Evolutionary conservation across 1,284 basidiomycete species (phyloP), one percentile per base, ranked within the genome.

Genomic region (Cystobasidium sp.): DNA sequence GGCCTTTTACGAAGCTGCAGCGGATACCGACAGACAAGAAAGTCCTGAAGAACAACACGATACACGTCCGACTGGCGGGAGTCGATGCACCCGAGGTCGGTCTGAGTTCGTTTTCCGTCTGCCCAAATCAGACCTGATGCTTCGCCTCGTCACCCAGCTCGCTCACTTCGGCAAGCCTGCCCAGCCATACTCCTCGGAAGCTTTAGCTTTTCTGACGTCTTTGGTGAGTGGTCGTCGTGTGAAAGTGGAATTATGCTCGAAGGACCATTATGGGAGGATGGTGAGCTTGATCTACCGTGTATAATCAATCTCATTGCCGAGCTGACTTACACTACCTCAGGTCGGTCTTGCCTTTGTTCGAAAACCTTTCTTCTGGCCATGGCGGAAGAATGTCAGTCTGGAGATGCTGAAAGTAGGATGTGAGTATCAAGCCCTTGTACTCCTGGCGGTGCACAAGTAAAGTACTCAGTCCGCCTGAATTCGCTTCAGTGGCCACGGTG

Each of bases 1-100:
- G 70, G 52, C 89, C 91, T 31, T 91, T 89, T 85, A 83, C 84
- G 12, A 89, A 87, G 85, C 91, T 91, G 64, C 85, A 89, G 75
- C 79, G 81, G 6, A 84, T 93, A 56, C 92, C 93, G 0, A 81
- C 82, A 0, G 14, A 77, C 82, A 5, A 90, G 88, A 88, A 91
- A 71, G 91, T 87, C 0, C 84, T 93, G 64, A 90, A 87, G 80
- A 87, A 89, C 76, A 84, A 91, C 78, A 95, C 93, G 0, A 85
- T 96, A 20, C 89, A 90, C 78, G 88, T 97, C 58, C 88, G 94
- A 31, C 87, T 96, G 61, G 91, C 91, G 9, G 94, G 91, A 0
- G 88, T 93, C 10, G 94, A 97, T 81, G 94, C 94, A 1, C 94
- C 94, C 0, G 94, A 96, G 85, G 91, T 90, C 58, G 14, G 43